phyloP scores from a whole-genome alignment of 768 basidiomycete genomes.

The Suillus subalutaceus region DNA sequence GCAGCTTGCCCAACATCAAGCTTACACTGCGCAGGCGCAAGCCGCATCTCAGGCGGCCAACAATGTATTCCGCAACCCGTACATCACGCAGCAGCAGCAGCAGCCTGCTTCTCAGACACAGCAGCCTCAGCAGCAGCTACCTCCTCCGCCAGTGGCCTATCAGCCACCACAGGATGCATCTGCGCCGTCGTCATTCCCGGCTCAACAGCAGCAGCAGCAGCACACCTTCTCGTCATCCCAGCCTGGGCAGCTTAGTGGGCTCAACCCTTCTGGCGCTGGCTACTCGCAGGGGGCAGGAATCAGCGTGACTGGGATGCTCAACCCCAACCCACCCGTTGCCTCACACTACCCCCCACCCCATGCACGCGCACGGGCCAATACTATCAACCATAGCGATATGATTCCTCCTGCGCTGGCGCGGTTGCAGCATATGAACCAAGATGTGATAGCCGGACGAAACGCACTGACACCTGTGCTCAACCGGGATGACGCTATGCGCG shows the following conservation, averaged over 20 bases:
- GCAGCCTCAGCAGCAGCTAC: slow-evolving; percentile 35
- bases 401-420: slow-evolving; percentile 95
- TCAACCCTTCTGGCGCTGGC: slow-evolving; percentile 15
- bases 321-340: slow-evolving; percentile 59
- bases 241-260: slow-evolving; percentile 22
- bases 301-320: slow-evolving; percentile 32
- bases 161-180: slow-evolving; percentile 20
- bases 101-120: slow-evolving; percentile 36
- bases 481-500: slow-evolving; percentile 91
- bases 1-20: slow-evolving; percentile 92
- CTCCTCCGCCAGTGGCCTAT: slow-evolving; percentile 23
- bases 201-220: slow-evolving; percentile 27
- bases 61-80: slow-evolving; percentile 77
- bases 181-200: background rate
- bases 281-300: slow-evolving; percentile 22
- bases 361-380: slow-evolving; percentile 82
- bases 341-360: slow-evolving; percentile 63
- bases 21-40: slow-evolving; percentile 86
- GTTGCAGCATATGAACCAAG: slow-evolving; percentile 86
- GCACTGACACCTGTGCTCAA: slow-evolving; percentile 93
- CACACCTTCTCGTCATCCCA: slow-evolving; percentile 30
- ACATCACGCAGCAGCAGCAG: slow-evolving; percentile 55
- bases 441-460: slow-evolving; percentile 75
- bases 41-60: slow-evolving; percentile 72
- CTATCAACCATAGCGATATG: slow-evolving; percentile 83